phyloP scores from a whole-genome alignment of 345 rosid genomes.

The Lepidium sativum region DNA sequence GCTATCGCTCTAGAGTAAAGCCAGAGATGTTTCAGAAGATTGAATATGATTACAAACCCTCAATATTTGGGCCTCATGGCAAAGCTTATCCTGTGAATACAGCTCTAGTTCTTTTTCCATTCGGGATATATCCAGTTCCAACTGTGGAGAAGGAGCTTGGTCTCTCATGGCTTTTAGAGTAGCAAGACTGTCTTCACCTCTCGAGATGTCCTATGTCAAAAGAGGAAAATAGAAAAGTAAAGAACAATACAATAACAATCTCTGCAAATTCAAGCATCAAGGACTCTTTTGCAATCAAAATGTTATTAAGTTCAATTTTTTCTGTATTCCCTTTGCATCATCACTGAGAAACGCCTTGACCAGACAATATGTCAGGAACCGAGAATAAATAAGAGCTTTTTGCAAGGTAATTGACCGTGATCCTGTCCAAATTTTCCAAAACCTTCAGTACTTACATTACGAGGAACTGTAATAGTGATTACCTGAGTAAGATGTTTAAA shows the following conservation, averaged over 20 bases:
- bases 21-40: neutral
- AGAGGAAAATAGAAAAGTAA: neutral
- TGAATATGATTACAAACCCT: slow-evolving; percentile 49
- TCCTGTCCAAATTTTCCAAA: neutral
- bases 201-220: slow-evolving; percentile 69
- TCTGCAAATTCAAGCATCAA: slow-evolving; percentile 8
- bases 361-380: neutral
- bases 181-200: slow-evolving; percentile 68
- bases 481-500: slow-evolving; percentile 98
- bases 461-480: slow-evolving; percentile 1
- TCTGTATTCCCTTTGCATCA: neutral
- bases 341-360: neutral
- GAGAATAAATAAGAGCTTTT: neutral
- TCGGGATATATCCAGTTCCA: slow-evolving; percentile 57
- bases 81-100: slow-evolving; percentile 80
- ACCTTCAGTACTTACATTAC: neutral
- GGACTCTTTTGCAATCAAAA: neutral
- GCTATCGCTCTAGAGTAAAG: neutral
- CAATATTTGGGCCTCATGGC: slow-evolving; percentile 89
- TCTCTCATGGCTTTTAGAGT: slow-evolving; percentile 61
- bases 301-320: neutral
- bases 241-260: neutral
- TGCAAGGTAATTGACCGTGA: neutral
- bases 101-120: slow-evolving; percentile 75
- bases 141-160: slow-evolving; percentile 59